Conservation (phyloP, 805 yeast species). For the Kurtzmaniella cleridarum region DNA sequence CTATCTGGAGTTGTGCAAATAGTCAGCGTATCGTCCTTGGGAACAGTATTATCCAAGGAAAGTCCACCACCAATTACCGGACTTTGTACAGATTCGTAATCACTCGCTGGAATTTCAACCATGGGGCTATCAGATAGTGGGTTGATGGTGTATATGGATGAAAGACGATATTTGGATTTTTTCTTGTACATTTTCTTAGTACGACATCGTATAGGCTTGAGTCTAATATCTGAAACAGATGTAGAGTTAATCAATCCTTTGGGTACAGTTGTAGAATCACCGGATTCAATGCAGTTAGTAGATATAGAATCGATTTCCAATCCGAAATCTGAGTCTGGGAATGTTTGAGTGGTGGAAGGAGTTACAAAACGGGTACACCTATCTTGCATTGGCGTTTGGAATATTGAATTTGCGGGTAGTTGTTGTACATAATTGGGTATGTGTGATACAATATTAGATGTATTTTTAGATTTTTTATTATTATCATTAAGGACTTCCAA, state of each 20-base stretch:
- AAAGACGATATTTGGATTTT: conserved; percentile 36
- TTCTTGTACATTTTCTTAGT: conserved; percentile 29
- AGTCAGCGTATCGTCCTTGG: too few relatives aligned
- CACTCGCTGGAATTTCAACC: conserved; percentile 1
- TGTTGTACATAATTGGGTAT: background rate
- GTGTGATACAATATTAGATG: background rate
- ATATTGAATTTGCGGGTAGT: too few relatives aligned
- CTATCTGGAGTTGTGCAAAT: too few relatives aligned
- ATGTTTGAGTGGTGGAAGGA: too few relatives aligned
- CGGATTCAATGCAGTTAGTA: too few relatives aligned
- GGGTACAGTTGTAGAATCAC: too few relatives aligned
- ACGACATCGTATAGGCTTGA: conserved; percentile 37
- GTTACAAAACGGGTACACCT: too few relatives aligned
- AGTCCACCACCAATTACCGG: background rate
- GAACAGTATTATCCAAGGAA: too few relatives aligned
- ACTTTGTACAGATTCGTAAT: background rate
- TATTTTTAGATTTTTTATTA: conserved; percentile 2
- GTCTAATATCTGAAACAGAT: conserved; percentile 31
- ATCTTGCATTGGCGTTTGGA: too few relatives aligned
- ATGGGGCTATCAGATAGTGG: conserved; percentile 18
- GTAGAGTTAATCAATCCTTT: conserved; percentile 9
- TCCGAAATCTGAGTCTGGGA: too few relatives aligned
- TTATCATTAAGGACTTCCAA: conserved; percentile 12
- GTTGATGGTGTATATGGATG: conserved; percentile 32
- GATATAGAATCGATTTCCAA: too few relatives aligned